phyloP scores from a whole-genome alignment of 495 filamentous ascomycete genomes.

The Emericellopsis terricola region DNA sequence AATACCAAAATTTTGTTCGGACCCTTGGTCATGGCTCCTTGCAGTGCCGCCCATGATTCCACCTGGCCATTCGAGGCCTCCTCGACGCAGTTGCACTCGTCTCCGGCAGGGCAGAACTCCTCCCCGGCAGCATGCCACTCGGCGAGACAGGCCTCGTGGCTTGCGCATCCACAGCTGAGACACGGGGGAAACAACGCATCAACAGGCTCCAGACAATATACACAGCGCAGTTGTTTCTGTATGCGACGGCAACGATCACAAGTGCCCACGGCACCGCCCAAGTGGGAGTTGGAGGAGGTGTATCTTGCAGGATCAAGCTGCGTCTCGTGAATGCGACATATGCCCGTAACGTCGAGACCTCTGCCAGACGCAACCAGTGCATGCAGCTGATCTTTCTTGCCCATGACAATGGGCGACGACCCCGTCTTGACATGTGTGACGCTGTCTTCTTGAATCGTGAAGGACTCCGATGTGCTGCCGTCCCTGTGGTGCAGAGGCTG shows the following conservation, averaged over 20 bases:
- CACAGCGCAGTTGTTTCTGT: constrained; percentile 36
- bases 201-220: constrained; percentile 40
- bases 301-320: constrained; percentile 32
- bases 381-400: constrained; percentile 25
- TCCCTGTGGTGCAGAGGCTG: constrained; percentile 6
- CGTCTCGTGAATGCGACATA: constrained; percentile 37
- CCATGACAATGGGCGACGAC: constrained; percentile 25
- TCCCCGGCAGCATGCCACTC: constrained; percentile 30
- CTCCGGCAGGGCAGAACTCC: constrained; percentile 26
- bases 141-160: constrained; percentile 34
- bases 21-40: constrained; percentile 10
- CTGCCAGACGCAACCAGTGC: constrained; percentile 19
- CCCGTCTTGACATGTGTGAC: constrained; percentile 7
- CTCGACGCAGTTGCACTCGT: constrained; percentile 27
- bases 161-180: constrained; percentile 40
- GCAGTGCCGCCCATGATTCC: constrained; percentile 22
- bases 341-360: constrained; percentile 39
- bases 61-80: constrained; percentile 20
- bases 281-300: constrained; percentile 7
- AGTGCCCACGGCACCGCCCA: constrained; percentile 33
- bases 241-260: constrained; percentile 28
- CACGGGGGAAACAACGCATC: constrained; percentile 38
- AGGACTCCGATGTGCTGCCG: constrained; percentile 14
- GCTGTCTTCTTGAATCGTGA: constrained; percentile 7
- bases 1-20: not conserved